These are phyloP conservation scores for Punctularia strigosozonata DNA, from an alignment of 768 basidiomycete genomes.

Conservation along the genomic window DNA sequence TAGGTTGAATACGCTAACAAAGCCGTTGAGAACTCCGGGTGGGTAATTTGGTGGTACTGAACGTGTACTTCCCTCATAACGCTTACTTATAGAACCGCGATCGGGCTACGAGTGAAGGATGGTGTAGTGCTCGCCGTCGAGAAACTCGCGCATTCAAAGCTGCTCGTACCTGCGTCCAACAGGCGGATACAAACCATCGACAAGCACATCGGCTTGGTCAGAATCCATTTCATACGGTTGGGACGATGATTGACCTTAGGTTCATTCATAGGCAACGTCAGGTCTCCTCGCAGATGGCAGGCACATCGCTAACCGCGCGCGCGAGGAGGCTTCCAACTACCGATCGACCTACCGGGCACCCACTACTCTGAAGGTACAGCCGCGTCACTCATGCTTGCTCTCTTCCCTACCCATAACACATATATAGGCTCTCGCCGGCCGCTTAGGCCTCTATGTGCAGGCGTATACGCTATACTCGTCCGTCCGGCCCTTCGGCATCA, in stretches of 20 bases:
- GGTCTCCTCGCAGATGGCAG: conserved; percentile 91
- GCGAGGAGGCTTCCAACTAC: conserved; percentile 70
- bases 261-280: conserved; percentile 64
- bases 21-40: conserved; percentile 98
- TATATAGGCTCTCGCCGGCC: conserved; percentile 51
- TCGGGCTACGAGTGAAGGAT: conserved; percentile 89
- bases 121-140: conserved; percentile 96
- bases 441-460: conserved; percentile 84
- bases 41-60: conserved; percentile 11
- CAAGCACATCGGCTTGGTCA: conserved; percentile 84
- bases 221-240: conserved; percentile 8
- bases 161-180: conserved; percentile 88
- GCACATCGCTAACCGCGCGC: conserved; percentile 72
- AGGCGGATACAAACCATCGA: conserved; percentile 90
- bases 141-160: conserved; percentile 92
- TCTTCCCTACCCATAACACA: conserved; percentile 18
- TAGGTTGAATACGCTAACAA: conserved; percentile 98
- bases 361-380: conserved; percentile 65
- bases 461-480: conserved; percentile 97
- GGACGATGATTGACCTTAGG: not conserved
- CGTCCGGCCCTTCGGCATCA: conserved; percentile 93
- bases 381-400: conserved; percentile 1
- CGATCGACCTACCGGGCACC: conserved; percentile 65
- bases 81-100: conserved; percentile 64
- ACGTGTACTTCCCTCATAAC: not conserved